Conservation (phyloP, 257 asterid genomes). For the Plantago major region DNA sequence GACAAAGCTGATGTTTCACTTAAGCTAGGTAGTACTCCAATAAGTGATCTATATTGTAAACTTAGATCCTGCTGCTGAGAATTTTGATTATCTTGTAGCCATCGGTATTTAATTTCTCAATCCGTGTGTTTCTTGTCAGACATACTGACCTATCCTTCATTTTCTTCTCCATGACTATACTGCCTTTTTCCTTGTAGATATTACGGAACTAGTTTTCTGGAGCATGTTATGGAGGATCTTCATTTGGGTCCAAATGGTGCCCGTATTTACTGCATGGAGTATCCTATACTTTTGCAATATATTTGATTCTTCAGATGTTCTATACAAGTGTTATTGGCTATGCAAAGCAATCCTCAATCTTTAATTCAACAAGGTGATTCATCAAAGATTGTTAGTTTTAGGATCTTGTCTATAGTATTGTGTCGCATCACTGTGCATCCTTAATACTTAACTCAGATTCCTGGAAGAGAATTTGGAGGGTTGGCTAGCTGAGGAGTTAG, state of each 20-base stretch:
- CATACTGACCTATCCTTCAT: background rate
- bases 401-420: conserved; percentile 6
- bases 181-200: conserved; percentile 42
- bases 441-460: conserved; percentile 56
- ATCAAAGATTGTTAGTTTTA: conserved; percentile 12
- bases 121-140: conserved; percentile 1
- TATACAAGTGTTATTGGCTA: conserved; percentile 10
- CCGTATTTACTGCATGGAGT: conserved; percentile 98
- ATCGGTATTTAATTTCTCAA: conserved; percentile 50
- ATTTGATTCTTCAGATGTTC: conserved; percentile 4
- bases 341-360: conserved; percentile 3
- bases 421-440: conserved; percentile 48
- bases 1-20: too few species aligned
- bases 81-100: conserved; percentile 92
- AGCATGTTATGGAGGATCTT: conserved; percentile 97
- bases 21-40: too few species aligned
- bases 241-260: too few species aligned
- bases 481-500: conserved; percentile 93
- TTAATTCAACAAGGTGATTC: background rate
- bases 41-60: conserved; percentile 76
- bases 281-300: conserved; percentile 37
- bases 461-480: conserved; percentile 92
- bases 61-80: conserved; percentile 97
- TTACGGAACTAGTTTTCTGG: conserved; percentile 81
- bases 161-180: conserved; percentile 15